Base-by-base conservation (phyloP, 345 rosid species). In the Cardamine resedifolia region DNA sequence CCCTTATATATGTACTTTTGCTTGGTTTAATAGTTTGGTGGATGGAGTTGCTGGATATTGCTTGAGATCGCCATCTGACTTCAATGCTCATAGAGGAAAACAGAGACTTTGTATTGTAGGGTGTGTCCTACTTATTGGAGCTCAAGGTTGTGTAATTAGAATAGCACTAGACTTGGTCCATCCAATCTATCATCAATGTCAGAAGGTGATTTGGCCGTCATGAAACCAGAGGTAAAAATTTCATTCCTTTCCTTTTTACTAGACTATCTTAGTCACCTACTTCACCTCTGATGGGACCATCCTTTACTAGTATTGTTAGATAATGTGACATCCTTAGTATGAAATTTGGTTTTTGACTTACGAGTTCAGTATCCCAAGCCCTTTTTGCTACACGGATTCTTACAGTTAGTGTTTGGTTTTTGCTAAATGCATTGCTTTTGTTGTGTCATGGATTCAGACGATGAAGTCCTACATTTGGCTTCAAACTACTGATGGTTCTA, bases 401-500 rank as follows among this genome's bases (percentile, higher is more conserved):
- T 52, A 11, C 31, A 30, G 1, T 9, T 51, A n/a, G 23, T 23
- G 34, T 72, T 52, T 60, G 67, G 34, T 11, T 20, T 18, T 8
- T 61, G 30, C 31, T 79, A 56, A 55, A 26, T 39, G 44, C 44
- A 12, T 57, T 47, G 44, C 43, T 39, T 53, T 71, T 27, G 30
- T 27, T 19, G 11, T 66, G 64, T 10, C 52, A 21, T 66, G 16
- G 60, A 74, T 56, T 9, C 77, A 84, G 85, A 77, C 80, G 81
- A 81, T 84, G 96, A 85, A 86, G 85, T 85, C 96, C 2, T 92
- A 83, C 71, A 83, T 92, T 53, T 92, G 98, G 98, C 86, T 90
- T 63, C 91, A 87, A 77, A 92, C 93, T 68, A 84, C 85, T 50
- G 98, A 92, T 79, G 96, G 96, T 49, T 88, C 93, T 44, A 77